A percentile compares a stretch with the other conserved stretches of the same genome.
Conservation (phyloP, 2,329 filamentous ascomycete species). For the Calonectria hongkongensis region DNA sequence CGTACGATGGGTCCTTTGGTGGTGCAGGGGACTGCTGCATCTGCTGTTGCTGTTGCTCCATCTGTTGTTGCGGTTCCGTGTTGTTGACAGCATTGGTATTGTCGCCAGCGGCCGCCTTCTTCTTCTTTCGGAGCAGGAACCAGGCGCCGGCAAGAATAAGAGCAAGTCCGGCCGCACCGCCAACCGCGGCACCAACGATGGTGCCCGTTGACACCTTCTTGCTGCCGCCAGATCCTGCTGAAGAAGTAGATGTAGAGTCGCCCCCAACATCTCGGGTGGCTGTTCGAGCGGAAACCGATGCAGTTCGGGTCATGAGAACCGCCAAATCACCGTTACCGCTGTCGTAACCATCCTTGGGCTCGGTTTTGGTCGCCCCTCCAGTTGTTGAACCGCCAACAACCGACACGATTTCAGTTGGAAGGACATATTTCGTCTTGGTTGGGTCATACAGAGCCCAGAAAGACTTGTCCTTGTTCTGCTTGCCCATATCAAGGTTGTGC, state of each 20-base stretch:
- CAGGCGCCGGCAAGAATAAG: conserved; percentile 54
- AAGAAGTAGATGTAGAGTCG: conserved; percentile 1
- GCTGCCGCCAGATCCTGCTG: neutral
- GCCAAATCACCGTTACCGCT: conserved; percentile 68
- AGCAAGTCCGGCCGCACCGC: conserved; percentile 57
- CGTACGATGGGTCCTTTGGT: conserved; percentile 48
- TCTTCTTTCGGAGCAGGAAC: conserved; percentile 57
- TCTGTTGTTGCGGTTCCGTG: conserved; percentile 46
- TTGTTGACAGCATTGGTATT: conserved; percentile 24
- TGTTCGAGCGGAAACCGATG: conserved; percentile 66
- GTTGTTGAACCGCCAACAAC: conserved; percentile 69
- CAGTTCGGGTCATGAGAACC: conserved; percentile 68
- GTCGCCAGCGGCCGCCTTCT: conserved; percentile 5
- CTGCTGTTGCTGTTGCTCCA: neutral
- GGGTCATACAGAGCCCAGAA: conserved; percentile 72
- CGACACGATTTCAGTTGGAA: conserved; percentile 70
- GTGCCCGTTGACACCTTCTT: conserved; percentile 59
- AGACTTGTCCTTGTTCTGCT: conserved; percentile 65
- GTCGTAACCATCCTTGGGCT: conserved; percentile 69
- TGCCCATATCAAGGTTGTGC: conserved; percentile 74
- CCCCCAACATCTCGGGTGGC: conserved; percentile 67
- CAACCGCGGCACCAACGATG: conserved; percentile 67
- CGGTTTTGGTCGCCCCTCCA: conserved; percentile 73
- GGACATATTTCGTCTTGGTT: conserved; percentile 69
- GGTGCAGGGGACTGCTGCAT: neutral